Conservation (phyloP, 2,329 filamentous ascomycete genomes). For the Teratosphaeria nubilosa region DNA sequence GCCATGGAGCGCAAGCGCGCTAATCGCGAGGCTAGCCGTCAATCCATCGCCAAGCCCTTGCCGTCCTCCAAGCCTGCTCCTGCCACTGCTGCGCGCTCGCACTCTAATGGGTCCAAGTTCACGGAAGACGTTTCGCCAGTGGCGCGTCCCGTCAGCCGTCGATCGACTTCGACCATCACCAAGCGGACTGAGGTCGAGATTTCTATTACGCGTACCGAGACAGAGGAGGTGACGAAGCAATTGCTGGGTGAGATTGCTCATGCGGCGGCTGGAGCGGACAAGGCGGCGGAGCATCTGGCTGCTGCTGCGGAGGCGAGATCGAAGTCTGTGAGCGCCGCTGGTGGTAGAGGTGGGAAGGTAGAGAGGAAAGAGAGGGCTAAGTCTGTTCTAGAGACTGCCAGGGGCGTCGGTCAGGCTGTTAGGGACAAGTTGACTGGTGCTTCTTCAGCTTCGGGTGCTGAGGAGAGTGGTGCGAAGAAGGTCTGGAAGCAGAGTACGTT, state of each 20-base stretch:
- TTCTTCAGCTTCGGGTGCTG: background rate
- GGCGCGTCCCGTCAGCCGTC: background rate
- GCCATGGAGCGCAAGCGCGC: background rate
- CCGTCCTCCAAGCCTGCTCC: background rate
- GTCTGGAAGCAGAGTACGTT: constrained; percentile 15
- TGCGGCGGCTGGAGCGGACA: background rate
- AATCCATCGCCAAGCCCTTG: background rate
- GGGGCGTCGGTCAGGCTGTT: constrained; percentile 10
- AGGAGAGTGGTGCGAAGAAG: background rate
- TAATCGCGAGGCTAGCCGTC: background rate
- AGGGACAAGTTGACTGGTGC: constrained; percentile 5
- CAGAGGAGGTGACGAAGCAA: background rate
- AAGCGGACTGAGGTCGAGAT: constrained; percentile 5
- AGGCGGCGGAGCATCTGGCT: background rate
- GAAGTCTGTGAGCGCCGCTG: background rate
- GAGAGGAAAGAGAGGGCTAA: constrained; percentile 2
- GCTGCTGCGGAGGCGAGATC: background rate
- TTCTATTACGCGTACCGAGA: background rate
- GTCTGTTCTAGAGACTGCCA: constrained; percentile 7
- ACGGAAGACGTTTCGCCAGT: constrained; percentile 3
- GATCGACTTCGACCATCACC: constrained; percentile 4
- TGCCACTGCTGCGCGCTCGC: background rate
- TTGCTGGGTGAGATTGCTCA: background rate
- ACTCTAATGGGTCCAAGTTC: constrained; percentile 5
- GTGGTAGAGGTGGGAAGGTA: background rate